Percentiles rank a stretch among this genome's conserved stretches.
phyloP scores from a whole-genome alignment of 2,329 filamentous ascomycete species.

The Claviceps spartinae region DNA sequence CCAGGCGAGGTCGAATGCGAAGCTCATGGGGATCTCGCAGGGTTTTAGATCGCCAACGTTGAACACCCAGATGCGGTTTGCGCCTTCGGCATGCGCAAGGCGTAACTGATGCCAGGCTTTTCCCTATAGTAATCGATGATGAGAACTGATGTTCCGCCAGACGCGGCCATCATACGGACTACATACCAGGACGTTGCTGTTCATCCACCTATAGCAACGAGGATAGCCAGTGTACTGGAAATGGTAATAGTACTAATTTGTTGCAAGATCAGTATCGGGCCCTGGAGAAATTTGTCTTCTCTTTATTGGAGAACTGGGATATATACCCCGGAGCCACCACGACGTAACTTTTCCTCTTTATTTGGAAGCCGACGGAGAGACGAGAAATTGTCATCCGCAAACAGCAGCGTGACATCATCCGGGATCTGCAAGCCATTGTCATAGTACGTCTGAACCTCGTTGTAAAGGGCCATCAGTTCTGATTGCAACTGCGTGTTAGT shows the following conservation, averaged over 20 bases:
- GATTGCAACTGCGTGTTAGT: conserved; percentile 7
- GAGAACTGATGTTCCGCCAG: neutral
- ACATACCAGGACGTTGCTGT: conserved; percentile 41
- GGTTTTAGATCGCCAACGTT: conserved; percentile 51
- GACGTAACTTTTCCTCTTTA: conserved; percentile 34
- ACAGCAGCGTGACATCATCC: conserved; percentile 48
- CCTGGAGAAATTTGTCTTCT: no score
- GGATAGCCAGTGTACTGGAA: conserved; percentile 50
- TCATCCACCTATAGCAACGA: conserved; percentile 48
- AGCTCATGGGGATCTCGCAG: conserved; percentile 39
- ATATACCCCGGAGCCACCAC: conserved; percentile 42
- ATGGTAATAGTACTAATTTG: conserved; percentile 32
- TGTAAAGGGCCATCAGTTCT: conserved; percentile 52
- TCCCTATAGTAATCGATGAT: conserved; percentile 12
- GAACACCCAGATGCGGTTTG: conserved; percentile 45
- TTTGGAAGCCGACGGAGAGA: conserved; percentile 44
- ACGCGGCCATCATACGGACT: accelerated
- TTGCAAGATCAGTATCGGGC: neutral
- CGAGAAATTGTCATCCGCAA: conserved; percentile 50
- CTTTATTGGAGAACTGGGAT: neutral
- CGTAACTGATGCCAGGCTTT: conserved; percentile 36
- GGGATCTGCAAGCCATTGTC: conserved; percentile 45
- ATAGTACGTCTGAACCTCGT: conserved; percentile 50
- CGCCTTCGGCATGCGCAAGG: conserved; percentile 34
- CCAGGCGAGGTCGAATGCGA: conserved; percentile 44